Base-by-base conservation (phyloP, 2,329 filamentous ascomycete genomes). In the Verticillium zaregamsianum region DNA sequence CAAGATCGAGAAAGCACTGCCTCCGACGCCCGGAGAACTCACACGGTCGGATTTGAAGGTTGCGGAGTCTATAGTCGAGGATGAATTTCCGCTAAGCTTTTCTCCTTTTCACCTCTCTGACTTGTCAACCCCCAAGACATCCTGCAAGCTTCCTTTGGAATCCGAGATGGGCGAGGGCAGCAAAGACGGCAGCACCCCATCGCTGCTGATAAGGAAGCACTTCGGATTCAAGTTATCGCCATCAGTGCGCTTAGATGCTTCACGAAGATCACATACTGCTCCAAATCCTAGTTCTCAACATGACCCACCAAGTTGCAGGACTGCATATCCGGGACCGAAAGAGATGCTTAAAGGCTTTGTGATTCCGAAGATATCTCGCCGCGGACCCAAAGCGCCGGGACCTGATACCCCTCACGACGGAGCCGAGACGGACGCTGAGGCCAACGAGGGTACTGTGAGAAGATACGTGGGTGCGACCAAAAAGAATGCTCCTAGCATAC, bases 1-100 rank as follows among this genome's bases (percentile, higher is more conserved):
- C 7, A 77, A 77, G 49, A 70, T 84, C 15, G 84, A 84, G 80
- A 84, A 85, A 67, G 77, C 79, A 25, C 66, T 84, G 52, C 82
- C 82, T 15, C 73, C 78, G 15, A 65, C 83, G 8, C 81, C 81
- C 3, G 69, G 69, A 5, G 71, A 73, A 37, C 62, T 62, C 12
- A 9, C 12, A 1, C 11, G 6, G n/a, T 31, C 11, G 20, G 31
- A 28, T 5, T 58, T 28, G 49, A n/a, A 40, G 4, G 25, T 17
- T 7, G 49, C 49, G 7, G 55, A 61, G 12, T 8, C 55, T 17
- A 55, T 37, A 7, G 39, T 14, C 8, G 62, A 65, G 14, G 60
- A 61, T 54, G 20, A 40, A 23, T 40, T 59, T 65, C 14, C 61
- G 64, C 28, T 52, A 20, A 61, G 37, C n/a, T 64, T 31, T 59